Evolutionary conservation across 2,329 filamentous ascomycete genomes (phyloP).

Genomic region (Fusarium verticillioides): DNA sequence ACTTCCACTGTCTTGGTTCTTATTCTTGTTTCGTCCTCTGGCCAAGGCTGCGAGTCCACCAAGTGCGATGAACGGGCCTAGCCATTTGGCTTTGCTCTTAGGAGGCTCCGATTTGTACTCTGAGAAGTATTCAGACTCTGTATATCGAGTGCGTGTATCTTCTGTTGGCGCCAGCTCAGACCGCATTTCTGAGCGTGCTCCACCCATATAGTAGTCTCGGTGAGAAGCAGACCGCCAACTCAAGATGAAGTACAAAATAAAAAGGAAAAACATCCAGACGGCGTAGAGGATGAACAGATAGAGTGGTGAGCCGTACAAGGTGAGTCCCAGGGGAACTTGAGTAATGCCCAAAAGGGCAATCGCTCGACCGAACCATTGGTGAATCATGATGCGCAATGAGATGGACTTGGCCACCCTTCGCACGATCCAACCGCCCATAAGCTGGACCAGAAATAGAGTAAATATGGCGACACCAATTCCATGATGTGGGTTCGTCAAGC

Average conservation of each 20-base stretch:
- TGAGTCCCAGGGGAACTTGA: conserved; percentile 89
- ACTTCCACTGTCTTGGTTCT: conserved; percentile 52
- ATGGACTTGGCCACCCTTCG: conserved; percentile 61
- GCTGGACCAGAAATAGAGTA: conserved; percentile 76
- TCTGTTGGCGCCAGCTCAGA: conserved; percentile 58
- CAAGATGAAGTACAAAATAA: conserved; percentile 82
- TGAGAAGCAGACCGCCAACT: conserved; percentile 73
- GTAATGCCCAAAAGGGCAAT: conserved; percentile 84
- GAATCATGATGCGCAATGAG: conserved; percentile 71
- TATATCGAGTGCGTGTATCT: conserved; percentile 52
- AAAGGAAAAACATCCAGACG: conserved; percentile 77
- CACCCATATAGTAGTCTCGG: conserved; percentile 65
- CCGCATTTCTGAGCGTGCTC: conserved; percentile 63
- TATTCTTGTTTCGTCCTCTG: conserved; percentile 56
- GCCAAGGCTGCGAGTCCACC: conserved; percentile 61
- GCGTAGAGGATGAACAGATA: conserved; percentile 87
- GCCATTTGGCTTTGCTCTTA: conserved; percentile 55
- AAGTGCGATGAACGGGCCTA: conserved; percentile 64
- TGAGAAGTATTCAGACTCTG: conserved; percentile 55
- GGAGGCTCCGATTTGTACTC: conserved; percentile 48
- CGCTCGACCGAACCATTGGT: conserved; percentile 86
- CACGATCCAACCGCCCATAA: conserved; percentile 75
- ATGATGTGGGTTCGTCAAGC: conserved; percentile 84
- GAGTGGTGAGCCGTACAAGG: conserved; percentile 90
- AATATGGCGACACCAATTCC: conserved; percentile 86